Conservation (phyloP, 2,329 filamentous ascomycete species). For the Colletotrichum chrysophilum region DNA sequence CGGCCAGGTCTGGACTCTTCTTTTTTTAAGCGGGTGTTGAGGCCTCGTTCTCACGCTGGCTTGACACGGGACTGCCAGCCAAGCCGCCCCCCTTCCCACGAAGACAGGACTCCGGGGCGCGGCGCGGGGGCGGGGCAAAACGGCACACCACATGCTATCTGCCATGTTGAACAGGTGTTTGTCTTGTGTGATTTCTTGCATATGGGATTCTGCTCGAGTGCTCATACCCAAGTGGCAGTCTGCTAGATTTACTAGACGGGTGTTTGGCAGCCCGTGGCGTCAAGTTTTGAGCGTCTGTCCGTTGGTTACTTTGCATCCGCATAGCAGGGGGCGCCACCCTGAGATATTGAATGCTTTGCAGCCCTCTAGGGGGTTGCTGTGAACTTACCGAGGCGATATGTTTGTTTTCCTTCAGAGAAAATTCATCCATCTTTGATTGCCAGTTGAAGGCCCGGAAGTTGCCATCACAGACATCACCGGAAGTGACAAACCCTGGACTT, state of each 20-base stretch:
- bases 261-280: neutral
- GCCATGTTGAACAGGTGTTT: neutral
- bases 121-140: neutral
- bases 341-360: neutral
- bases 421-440: neutral
- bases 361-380: fast-evolving
- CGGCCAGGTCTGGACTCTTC: neutral
- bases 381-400: neutral
- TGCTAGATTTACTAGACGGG: neutral
- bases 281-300: neutral
- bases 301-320: neutral
- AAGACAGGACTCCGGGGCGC: neutral
- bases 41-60: neutral
- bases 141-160: neutral
- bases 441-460: neutral
- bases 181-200: neutral
- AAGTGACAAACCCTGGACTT: too few relatives aligned
- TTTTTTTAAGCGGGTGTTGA: neutral
- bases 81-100: neutral
- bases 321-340: neutral
- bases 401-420: neutral
- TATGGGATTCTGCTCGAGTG: neutral
- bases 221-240: neutral
- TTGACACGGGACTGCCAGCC: neutral
- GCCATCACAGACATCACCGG: neutral